phyloP scores from a whole-genome alignment of 192 early-diverging fungal species.

The Podila minutissima region DNA sequence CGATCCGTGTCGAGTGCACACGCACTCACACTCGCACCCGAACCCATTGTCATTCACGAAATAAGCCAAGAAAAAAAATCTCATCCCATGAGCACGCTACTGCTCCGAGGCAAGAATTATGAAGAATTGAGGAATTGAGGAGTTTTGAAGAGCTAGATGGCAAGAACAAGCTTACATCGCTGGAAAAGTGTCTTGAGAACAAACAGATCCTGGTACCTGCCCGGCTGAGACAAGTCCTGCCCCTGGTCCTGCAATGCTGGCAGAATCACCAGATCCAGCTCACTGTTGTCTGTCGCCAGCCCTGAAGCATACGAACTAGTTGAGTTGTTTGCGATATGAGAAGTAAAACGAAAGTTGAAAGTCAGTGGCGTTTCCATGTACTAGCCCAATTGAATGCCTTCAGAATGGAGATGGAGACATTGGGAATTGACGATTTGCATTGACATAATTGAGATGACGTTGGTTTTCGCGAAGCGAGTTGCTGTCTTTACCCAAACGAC shows the following conservation, averaged over 20 bases:
- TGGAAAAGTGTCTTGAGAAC: slow-evolving; percentile 45
- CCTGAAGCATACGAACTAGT: slow-evolving; percentile 48
- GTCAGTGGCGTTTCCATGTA: not conserved
- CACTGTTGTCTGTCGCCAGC: slow-evolving; percentile 42
- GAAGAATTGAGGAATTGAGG: no score
- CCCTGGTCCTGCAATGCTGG: slow-evolving; percentile 42
- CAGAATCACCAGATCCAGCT: slow-evolving; percentile 42
- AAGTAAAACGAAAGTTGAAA: not conserved
- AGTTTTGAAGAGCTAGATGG: no score
- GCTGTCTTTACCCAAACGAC: slow-evolving; percentile 28
- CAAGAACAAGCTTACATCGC: slow-evolving; percentile 26
- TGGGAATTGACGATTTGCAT: not conserved
- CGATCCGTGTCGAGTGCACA: no score
- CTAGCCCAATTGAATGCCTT: not conserved
- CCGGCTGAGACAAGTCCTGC: slow-evolving; percentile 20
- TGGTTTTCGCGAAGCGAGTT: not conserved
- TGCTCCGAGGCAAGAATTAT: no score
- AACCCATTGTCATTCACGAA: no score
- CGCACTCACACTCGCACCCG: no score
- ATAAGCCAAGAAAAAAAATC: no score
- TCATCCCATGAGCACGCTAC: no score
- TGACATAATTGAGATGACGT: not conserved
- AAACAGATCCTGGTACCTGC: slow-evolving; percentile 40
- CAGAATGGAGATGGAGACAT: not conserved
- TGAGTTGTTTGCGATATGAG: not conserved